These are phyloP conservation scores for Blastomyces gilchristii DNA, from an alignment of 2,329 filamentous ascomycete species.

Conservation along the genomic window DNA sequence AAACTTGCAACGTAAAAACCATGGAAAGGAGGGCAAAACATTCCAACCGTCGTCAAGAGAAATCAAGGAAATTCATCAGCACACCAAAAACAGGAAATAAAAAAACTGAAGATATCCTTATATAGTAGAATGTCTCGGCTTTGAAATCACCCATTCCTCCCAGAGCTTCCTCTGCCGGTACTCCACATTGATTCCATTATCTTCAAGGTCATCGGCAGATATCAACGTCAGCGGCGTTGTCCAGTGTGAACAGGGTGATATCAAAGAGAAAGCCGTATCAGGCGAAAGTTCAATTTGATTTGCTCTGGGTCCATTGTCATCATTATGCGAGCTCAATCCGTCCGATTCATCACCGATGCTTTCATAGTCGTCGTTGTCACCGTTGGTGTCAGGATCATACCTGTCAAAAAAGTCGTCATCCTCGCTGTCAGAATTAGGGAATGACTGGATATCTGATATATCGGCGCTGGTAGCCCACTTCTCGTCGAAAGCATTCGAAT, in stretches of 20 bases:
- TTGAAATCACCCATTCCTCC: slow-evolving; percentile 32
- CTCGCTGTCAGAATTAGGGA: slow-evolving; percentile 16
- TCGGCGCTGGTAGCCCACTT: slow-evolving; percentile 20
- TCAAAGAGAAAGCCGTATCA: slow-evolving; percentile 14
- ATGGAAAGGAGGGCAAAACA: background rate
- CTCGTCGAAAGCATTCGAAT: slow-evolving; percentile 45
- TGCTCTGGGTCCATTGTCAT: slow-evolving; percentile 16
- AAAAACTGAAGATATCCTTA: background rate
- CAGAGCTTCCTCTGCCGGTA: slow-evolving; percentile 27
- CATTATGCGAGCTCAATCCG: slow-evolving; percentile 16
- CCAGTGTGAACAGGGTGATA: slow-evolving; percentile 13
- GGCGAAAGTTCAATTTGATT: slow-evolving; percentile 17
- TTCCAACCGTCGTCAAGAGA: background rate
- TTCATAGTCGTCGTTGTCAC: slow-evolving; percentile 10
- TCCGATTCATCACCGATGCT: slow-evolving; percentile 18
- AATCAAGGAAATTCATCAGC: background rate
- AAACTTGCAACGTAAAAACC: background rate
- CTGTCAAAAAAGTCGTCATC: slow-evolving; percentile 17
- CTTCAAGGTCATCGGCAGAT: slow-evolving; percentile 27
- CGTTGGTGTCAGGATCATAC: slow-evolving; percentile 11
- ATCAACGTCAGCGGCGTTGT: slow-evolving; percentile 22
- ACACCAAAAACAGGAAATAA: background rate
- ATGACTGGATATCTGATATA: slow-evolving; percentile 15
- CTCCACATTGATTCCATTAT: slow-evolving; percentile 27
- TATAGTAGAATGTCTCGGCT: slow-evolving; percentile 4